phyloP scores from a whole-genome alignment of 139 green algal genomes.

The Limnomonas spitsbergensis region DNA sequence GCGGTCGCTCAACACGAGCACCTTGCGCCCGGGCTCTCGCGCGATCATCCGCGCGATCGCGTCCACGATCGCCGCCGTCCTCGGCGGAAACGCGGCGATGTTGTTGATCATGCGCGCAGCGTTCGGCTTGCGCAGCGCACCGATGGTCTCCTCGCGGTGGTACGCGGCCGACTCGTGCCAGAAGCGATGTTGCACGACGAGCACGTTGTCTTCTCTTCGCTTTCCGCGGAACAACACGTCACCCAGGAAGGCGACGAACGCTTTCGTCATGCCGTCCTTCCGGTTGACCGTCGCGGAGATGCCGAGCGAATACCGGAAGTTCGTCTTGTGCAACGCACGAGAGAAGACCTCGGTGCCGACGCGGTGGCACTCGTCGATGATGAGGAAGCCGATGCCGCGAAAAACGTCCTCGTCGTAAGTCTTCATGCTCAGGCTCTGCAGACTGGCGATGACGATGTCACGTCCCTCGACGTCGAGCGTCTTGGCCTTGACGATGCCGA shows the following conservation, averaged over 20 bases:
- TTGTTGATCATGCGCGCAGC: slow-evolving; percentile 32
- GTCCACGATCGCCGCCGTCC: neutral
- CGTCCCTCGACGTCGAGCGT: slow-evolving; percentile 14
- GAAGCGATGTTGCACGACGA: neutral
- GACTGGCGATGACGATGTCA: slow-evolving; percentile 24
- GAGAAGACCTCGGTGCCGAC: slow-evolving; percentile 29
- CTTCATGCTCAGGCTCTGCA: slow-evolving; percentile 29
- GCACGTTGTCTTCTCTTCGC: neutral
- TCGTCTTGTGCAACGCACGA: slow-evolving; percentile 8
- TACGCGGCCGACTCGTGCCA: neutral
- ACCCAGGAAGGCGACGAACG: slow-evolving; percentile 20
- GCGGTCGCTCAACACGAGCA: slow-evolving; percentile 25
- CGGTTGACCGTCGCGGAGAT: slow-evolving; percentile 22
- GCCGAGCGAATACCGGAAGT: slow-evolving; percentile 23
- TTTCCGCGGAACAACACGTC: slow-evolving; percentile 20
- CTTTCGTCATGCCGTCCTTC: slow-evolving; percentile 32
- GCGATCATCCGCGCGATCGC: neutral
- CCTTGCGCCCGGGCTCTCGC: slow-evolving; percentile 1
- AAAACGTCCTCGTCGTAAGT: slow-evolving; percentile 8
- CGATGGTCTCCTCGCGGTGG: slow-evolving; percentile 3
- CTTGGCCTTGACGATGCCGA: slow-evolving; percentile 25
- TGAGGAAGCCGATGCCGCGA: slow-evolving; percentile 13
- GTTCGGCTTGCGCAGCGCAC: slow-evolving; percentile 11
- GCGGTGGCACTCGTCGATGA: slow-evolving; percentile 33
- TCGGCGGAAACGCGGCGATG: neutral